A percentile compares a stretch with the other conserved stretches of the same genome.
phyloP scores from a whole-genome alignment of 257 asterid species.

The Fraxinus americana region DNA sequence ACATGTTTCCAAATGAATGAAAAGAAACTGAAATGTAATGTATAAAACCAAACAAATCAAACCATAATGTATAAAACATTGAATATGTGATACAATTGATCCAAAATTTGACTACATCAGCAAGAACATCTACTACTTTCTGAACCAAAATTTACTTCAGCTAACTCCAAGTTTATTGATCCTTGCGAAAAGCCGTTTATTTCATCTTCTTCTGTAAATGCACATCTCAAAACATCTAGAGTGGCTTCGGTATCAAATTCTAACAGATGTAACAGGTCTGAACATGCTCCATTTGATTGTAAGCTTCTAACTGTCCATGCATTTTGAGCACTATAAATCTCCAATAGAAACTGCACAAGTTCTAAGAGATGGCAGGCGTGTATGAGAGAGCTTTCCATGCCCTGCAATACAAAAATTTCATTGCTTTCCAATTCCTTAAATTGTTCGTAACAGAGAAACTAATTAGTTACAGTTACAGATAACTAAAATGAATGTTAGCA shows the following conservation, averaged over 20 bases:
- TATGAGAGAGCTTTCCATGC: conserved; percentile 65
- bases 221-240: conserved; percentile 72
- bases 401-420: conserved; percentile 53
- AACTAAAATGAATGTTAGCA: conserved; percentile 18
- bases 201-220: too few relatives aligned
- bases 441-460: neutral
- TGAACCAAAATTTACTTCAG: conserved; percentile 19
- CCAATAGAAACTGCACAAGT: conserved; percentile 43
- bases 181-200: conserved; percentile 41
- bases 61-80: too few relatives aligned
- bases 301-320: conserved; percentile 41
- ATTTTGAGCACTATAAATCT: conserved; percentile 60
- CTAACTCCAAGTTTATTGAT: conserved; percentile 38
- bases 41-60: too few relatives aligned
- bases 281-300: conserved; percentile 42
- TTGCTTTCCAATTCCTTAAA: conserved; percentile 3
- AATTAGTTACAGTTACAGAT: conserved; percentile 4
- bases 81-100: too few relatives aligned
- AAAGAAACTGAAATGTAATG: too few relatives aligned
- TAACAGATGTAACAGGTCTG: conserved; percentile 69
- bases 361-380: conserved; percentile 66
- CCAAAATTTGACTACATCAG: too few relatives aligned
- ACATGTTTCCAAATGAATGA: too few relatives aligned
- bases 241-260: conserved; percentile 83
- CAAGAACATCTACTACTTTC: too few relatives aligned